Evolutionary conservation across 495 filamentous ascomycete genomes (phyloP), one percentile per base, ranked within the genome.

Genomic region (Thermothielavioides terrestris): DNA sequence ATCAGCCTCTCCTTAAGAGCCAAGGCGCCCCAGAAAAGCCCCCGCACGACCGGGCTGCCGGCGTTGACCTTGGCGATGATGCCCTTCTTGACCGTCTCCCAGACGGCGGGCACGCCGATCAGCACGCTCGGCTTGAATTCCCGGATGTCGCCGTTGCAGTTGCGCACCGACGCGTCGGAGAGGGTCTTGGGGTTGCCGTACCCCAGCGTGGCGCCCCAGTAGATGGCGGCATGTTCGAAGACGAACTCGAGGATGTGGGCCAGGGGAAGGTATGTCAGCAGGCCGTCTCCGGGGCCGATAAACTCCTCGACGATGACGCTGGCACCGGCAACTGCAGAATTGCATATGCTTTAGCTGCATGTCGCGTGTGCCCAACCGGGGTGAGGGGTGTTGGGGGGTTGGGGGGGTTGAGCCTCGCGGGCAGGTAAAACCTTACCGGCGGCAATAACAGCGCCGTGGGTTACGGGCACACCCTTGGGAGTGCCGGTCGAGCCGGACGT

Each of bases 1-100:
- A 96, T 72, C 42, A 98, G 67, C 67, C 85, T 86, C 63, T 75
- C 75, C 75, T 98, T 98, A 49, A 86, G 80, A 39, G 81, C 77
- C 67, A 96, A 74, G 10, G 88, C 89, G 37, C 82, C 84, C 92
- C 92, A 98, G 76, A 98, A 98, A 61, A 98, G 68, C 46, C 85
- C 86, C 66, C 79, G 84, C 10, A 84, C 78, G 15, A 97, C 42
- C 22, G 80, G 71, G 62, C 80, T 84, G 42, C 81, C 80, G 55
- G 83, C 80, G 68, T 85, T 82, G 50, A 97, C 80, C 70, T 95
- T 92, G 62, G 77, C 75, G 54, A 94, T 74, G 54, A 98, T 91
- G 57, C 92, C 92, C 68, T 98, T 98, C 82, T 96, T 97, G 56
- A 98, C 88, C 0, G 88, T 83, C 69, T 98, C 92, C 86, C 90